phyloP scores from a whole-genome alignment of 352 stramenopile genomes.

The Globisporangium takayamanum region DNA sequence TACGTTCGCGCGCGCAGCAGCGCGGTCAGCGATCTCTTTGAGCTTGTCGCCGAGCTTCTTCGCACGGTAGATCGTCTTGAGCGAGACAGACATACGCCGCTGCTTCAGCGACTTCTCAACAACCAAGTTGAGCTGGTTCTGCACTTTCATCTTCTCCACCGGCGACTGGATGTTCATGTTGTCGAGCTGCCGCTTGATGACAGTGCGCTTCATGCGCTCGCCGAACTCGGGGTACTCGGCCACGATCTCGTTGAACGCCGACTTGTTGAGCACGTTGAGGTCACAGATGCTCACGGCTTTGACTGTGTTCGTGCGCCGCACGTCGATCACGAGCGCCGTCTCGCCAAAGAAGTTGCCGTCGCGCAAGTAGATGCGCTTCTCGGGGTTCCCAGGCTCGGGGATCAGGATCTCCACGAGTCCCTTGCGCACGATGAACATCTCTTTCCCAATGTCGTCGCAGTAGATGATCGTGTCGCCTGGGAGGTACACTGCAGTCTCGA shows the following conservation, averaged over 20 bases:
- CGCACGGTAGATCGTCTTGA: slow-evolving; percentile 68
- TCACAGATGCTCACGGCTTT: slow-evolving; percentile 75
- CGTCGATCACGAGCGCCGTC: slow-evolving; percentile 73
- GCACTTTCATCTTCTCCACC: slow-evolving; percentile 63
- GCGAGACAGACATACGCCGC: slow-evolving; percentile 60
- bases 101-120: slow-evolving; percentile 78
- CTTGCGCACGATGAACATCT: slow-evolving; percentile 87
- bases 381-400: slow-evolving; percentile 30
- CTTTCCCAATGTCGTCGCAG: slow-evolving; percentile 73
- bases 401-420: slow-evolving; percentile 76
- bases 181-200: slow-evolving; percentile 75
- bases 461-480: slow-evolving; percentile 79
- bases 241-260: slow-evolving; percentile 75
- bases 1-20: slow-evolving; percentile 17
- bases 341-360: slow-evolving; percentile 78
- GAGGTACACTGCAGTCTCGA: slow-evolving; percentile 74
- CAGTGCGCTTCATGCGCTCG: slow-evolving; percentile 73
- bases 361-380: slow-evolving; percentile 65
- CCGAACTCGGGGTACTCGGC: slow-evolving; percentile 76
- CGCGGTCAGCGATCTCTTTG: slow-evolving; percentile 73
- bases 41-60: slow-evolving; percentile 80
- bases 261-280: slow-evolving; percentile 72
- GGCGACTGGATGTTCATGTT: slow-evolving; percentile 83
- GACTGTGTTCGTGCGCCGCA: slow-evolving; percentile 72
- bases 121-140: slow-evolving; percentile 69